Evolutionary conservation across 768 basidiomycete species (phyloP).

Genomic region (Crassisporium funariophilum): DNA sequence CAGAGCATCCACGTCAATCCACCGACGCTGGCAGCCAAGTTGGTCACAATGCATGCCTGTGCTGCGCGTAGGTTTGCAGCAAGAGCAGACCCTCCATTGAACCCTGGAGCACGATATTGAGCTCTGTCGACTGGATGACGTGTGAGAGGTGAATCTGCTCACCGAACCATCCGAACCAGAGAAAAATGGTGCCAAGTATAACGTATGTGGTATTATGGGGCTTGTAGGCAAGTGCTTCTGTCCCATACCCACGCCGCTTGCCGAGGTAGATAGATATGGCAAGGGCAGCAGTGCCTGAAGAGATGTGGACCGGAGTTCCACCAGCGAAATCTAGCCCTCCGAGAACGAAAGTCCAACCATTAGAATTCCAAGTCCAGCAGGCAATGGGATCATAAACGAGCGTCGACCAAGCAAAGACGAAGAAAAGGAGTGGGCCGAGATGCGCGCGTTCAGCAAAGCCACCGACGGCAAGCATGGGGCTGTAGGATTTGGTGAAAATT

Average conservation of each 20-base stretch:
- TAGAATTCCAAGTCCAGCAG: constrained; percentile 93
- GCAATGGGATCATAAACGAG: constrained; percentile 94
- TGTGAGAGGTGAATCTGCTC: constrained; percentile 2
- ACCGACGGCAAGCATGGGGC: constrained; percentile 87
- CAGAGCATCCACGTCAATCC: constrained; percentile 93
- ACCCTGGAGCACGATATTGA: constrained; percentile 39
- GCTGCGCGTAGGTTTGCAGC: constrained; percentile 88
- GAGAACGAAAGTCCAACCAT: constrained; percentile 72
- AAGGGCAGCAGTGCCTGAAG: constrained; percentile 89
- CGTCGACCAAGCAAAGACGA: constrained; percentile 90
- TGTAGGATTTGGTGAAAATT: constrained; percentile 34
- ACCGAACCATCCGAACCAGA: constrained; percentile 96
- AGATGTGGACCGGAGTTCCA: constrained; percentile 98
- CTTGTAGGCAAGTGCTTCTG: constrained; percentile 88
- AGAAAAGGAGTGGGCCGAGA: constrained; percentile 85
- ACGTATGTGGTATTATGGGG: constrained; percentile 95
- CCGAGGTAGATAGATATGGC: constrained; percentile 94
- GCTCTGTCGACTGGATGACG: neutral
- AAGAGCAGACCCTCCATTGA: constrained; percentile 93
- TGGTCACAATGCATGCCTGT: constrained; percentile 91
- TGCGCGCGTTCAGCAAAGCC: constrained; percentile 91
- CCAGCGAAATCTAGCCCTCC: constrained; percentile 94
- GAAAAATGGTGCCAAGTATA: constrained; percentile 86
- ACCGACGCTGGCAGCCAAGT: constrained; percentile 85
- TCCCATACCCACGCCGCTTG: constrained; percentile 89